Base-by-base conservation (phyloP, 805 yeast species). In the Zygosaccharomyces bisporus region DNA sequence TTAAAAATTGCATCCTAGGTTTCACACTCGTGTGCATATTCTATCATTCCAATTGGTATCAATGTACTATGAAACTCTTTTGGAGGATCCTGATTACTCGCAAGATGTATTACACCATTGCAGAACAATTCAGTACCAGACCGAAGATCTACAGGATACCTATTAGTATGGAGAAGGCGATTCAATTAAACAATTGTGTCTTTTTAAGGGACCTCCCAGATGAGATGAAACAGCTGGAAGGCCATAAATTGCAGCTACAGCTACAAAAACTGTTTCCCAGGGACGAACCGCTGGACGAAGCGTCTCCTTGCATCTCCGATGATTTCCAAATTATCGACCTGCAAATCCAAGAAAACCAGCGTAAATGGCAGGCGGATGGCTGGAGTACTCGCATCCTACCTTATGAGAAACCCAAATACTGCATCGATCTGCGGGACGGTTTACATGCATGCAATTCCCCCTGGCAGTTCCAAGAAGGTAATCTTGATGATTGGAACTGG, bases 31-130 rank as follows among this genome's bases (percentile, higher is more conserved):
- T 35, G 3, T 32, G 41, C 4, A 29, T 44, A 21, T 34, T 52
- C 3, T 61, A 47, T 34, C 61, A 63, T 37, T 59, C 66, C 3
- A 44, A 46, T 21, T 57, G 64, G 57, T 51, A 53, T 18, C 66
- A 63, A 44, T 52, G 55, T 7, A 56, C 61, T 6, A 38, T 61
- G 12, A 51, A 49, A 39, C 40, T 63, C 19, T 38, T 57, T 30
- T 61, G 66, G 66, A 52, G 67, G 43, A 40, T 55, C 13, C 29
- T 50, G 12, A 35, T 33, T 27, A 43, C 55, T 6, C 50, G 67
- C 27, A 50, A 39, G 9, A 14, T 48, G 7, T 58, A 52, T 31
- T 46, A 46, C 34, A 20, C 27, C 1, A 7, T 42, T 10, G 17
- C 32, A 3, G 32, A 40, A 20, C 18, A 27, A 12, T 14, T 27